Percentiles rank a stretch among this genome's conserved stretches.
Conservation (phyloP, 371 early-diverging fungal species). For the Actinomucor elegans region DNA sequence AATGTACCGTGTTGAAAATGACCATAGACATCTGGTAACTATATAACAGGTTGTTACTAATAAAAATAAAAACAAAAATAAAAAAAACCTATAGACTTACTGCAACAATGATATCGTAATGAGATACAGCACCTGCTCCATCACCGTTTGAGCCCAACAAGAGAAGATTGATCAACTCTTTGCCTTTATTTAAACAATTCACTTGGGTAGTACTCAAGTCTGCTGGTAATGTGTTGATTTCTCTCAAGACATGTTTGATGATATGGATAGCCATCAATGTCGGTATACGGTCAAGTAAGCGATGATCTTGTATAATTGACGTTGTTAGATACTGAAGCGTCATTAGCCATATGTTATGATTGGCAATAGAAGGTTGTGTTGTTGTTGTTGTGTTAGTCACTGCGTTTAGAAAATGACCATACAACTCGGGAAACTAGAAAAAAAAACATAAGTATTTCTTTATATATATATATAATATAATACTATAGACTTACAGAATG, state of each 20-base stretch:
- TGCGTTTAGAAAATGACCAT: slow-evolving; percentile 45
- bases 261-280: slow-evolving; percentile 48
- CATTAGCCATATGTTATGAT: slow-evolving; percentile 45
- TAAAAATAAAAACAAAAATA: too few species aligned
- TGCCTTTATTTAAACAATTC: slow-evolving; percentile 48
- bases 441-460: too few species aligned
- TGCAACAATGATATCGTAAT: slow-evolving; percentile 53
- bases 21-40: slow-evolving; percentile 54
- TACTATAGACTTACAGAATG: slow-evolving; percentile 33
- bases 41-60: background rate
- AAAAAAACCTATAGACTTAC: slow-evolving; percentile 14
- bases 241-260: slow-evolving; percentile 46
- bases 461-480: background rate
- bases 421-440: slow-evolving; percentile 45
- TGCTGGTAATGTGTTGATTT: slow-evolving; percentile 48
- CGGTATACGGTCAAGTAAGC: slow-evolving; percentile 40
- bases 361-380: slow-evolving; percentile 38
- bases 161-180: slow-evolving; percentile 46
- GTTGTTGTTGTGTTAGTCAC: slow-evolving; percentile 9
- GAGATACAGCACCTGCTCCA: slow-evolving; percentile 50
- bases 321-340: slow-evolving; percentile 39
- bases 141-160: slow-evolving; percentile 45
- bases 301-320: slow-evolving; percentile 41
- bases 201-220: slow-evolving; percentile 35
- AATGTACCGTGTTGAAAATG: slow-evolving; percentile 47